phyloP scores from a whole-genome alignment of 371 early-diverging fungal species.

The Syncephalastrum sp. region DNA sequence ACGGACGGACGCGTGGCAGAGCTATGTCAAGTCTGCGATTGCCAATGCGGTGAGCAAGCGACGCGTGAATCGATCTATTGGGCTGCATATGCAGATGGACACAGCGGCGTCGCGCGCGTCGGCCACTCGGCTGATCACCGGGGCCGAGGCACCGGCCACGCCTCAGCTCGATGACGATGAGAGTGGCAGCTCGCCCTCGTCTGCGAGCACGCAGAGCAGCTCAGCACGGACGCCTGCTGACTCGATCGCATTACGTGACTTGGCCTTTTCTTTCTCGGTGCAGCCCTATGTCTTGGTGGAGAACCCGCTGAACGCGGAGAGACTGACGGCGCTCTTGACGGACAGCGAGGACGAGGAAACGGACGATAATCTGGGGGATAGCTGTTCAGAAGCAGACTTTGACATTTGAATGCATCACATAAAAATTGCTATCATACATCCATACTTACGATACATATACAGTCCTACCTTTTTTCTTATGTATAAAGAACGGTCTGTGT shows the following conservation, averaged over 20 bases:
- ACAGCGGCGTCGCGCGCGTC: slow-evolving; percentile 7
- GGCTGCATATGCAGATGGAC: slow-evolving; percentile 39
- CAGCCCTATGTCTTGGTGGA: slow-evolving; percentile 71
- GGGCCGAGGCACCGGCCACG: no score
- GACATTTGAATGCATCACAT: slow-evolving; percentile 14
- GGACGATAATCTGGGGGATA: slow-evolving; percentile 28
- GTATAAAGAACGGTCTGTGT: no score
- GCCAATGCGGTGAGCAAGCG: slow-evolving; percentile 70
- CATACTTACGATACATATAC: no score
- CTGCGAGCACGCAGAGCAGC: no score
- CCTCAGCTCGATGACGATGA: neutral
- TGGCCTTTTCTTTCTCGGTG: slow-evolving; percentile 67
- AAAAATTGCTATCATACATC: neutral
- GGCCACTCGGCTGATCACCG: neutral
- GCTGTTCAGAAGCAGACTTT: slow-evolving; percentile 28
- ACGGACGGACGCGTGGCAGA: slow-evolving; percentile 21
- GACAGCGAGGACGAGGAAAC: slow-evolving; percentile 59
- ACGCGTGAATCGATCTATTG: slow-evolving; percentile 67
- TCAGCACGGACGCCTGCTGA: slow-evolving; percentile 8
- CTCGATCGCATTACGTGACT: slow-evolving; percentile 39
- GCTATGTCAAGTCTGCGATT: slow-evolving; percentile 71
- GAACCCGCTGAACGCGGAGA: slow-evolving; percentile 67
- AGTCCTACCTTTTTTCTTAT: neutral
- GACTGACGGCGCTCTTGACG: slow-evolving; percentile 54
- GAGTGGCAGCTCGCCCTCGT: neutral